These are phyloP conservation scores for Jacaranda copaia DNA, from an alignment of 257 asterid species.

Conservation along the genomic window DNA sequence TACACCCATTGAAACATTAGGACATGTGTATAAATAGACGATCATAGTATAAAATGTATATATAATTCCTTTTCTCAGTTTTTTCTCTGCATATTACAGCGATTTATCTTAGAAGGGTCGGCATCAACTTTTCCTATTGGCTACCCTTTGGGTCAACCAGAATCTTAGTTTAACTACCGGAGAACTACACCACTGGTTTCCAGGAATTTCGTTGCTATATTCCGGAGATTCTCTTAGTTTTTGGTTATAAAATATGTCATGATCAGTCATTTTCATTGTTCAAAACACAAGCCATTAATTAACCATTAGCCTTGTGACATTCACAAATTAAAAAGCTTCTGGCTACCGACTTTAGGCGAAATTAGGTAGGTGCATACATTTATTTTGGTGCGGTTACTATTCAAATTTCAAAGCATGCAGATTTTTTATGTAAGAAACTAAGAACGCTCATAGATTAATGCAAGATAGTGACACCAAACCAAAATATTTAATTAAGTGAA, in stretches of 20 bases:
- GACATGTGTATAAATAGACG: no score
- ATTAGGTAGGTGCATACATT: not conserved
- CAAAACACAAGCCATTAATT: not conserved
- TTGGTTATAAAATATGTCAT: not conserved
- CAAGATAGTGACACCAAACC: no score
- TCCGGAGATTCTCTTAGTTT: conserved; percentile 13
- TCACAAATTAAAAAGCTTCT: not conserved
- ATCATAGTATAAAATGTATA: no score
- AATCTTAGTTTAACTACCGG: conserved; percentile 55
- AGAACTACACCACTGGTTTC: not conserved
- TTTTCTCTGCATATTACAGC: no score
- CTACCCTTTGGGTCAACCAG: conserved; percentile 31
- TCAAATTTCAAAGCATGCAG: not conserved
- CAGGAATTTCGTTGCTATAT: not conserved
- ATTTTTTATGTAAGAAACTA: no score
- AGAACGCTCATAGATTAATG: no score
- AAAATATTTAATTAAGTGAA: no score
- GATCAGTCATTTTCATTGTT: not conserved
- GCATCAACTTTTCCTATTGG: conserved; percentile 1
- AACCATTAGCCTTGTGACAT: not conserved
- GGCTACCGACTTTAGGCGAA: not conserved
- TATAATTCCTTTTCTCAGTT: no score
- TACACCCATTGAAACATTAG: no score
- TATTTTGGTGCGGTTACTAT: not conserved
- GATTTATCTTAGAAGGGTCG: not conserved